A percentile compares a stretch with the other conserved stretches of the same genome.
phyloP scores from a whole-genome alignment of 2,329 filamentous ascomycete genomes.

The Diaporthe vexans region DNA sequence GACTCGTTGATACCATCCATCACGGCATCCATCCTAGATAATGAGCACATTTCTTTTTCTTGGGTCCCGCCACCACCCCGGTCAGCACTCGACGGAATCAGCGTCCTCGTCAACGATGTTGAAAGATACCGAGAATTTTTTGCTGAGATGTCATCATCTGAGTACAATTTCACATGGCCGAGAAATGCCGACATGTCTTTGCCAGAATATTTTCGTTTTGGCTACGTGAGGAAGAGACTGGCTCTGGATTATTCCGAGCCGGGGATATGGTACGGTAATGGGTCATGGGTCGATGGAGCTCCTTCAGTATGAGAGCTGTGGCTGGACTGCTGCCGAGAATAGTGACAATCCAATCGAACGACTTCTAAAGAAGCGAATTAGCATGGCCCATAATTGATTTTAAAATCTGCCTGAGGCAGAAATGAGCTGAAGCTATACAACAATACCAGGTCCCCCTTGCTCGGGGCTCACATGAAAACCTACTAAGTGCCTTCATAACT shows the following conservation, averaged over 20 bases:
- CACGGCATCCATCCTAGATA: background rate
- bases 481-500: too few relatives aligned
- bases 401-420: too few relatives aligned
- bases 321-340: background rate
- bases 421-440: too few relatives aligned
- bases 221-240: constrained; percentile 39
- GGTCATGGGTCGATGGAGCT: constrained; percentile 35
- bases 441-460: too few relatives aligned
- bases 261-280: constrained; percentile 41
- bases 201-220: constrained; percentile 43
- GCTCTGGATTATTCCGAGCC: constrained; percentile 38
- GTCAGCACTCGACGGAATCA: constrained; percentile 77
- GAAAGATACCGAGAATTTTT: constrained; percentile 82
- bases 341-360: too few relatives aligned
- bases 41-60: background rate
- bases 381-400: too few relatives aligned
- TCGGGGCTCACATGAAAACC: too few relatives aligned
- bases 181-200: constrained; percentile 2
- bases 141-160: constrained; percentile 14
- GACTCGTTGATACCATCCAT: constrained; percentile 21
- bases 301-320: background rate
- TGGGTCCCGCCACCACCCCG: background rate
- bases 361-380: too few relatives aligned
- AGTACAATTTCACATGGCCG: constrained; percentile 3
- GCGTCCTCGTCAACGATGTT: constrained; percentile 87